Percentiles rank a stretch among this genome's conserved stretches.
Evolutionary conservation across 306 rosid genomes (phyloP).

Genomic region (Lithocarpus polystachyus): DNA sequence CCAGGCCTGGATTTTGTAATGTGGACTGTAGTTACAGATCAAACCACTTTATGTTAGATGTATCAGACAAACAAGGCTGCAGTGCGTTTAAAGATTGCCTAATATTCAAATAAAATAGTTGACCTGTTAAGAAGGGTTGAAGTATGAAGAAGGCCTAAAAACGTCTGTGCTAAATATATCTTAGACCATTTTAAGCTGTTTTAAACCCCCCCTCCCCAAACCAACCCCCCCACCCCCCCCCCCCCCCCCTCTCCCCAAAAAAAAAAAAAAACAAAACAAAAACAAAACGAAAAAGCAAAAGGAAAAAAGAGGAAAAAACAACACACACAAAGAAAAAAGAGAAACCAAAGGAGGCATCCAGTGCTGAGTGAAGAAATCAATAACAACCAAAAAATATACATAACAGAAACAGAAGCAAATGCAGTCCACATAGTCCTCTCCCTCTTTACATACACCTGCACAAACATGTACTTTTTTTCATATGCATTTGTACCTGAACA

Average conservation of each 20-base stretch:
- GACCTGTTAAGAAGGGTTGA: not conserved
- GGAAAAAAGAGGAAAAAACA: no score
- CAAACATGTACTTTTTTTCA: not conserved
- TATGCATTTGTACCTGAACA: constrained; percentile 9
- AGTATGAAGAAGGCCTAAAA: not conserved
- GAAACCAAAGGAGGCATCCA: not conserved
- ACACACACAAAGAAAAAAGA: no score
- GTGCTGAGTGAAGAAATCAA: no score
- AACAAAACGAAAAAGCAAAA: no score
- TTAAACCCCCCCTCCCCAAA: no score
- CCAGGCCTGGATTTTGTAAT: not conserved
- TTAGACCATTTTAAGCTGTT: no score
- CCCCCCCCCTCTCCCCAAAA: no score
- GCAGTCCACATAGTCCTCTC: no score
- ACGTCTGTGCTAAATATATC: not conserved
- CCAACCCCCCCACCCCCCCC: no score
- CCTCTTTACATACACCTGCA: not conserved
- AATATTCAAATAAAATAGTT: not conserved
- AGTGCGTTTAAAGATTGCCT: not conserved
- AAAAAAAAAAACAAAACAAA: no score
- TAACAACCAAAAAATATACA: no score
- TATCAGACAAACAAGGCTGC: not conserved
- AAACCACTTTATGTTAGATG: not conserved
- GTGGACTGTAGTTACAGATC: not conserved
- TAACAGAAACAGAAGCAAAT: no score